phyloP scores from a whole-genome alignment of 805 yeast genomes.

The Vanderwaltozyma tropicalis region DNA sequence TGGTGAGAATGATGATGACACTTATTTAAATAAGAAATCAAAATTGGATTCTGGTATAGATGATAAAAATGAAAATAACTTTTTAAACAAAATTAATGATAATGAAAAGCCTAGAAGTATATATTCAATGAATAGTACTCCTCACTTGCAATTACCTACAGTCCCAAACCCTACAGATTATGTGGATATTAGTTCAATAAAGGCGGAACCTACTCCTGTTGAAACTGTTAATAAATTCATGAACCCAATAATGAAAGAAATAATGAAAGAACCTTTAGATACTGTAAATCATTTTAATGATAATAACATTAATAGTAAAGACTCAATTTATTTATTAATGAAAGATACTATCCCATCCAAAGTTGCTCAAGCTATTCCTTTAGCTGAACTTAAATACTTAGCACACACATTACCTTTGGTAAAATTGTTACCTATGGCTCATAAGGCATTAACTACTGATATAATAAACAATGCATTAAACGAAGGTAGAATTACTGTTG shows the following conservation, averaged over 20 bases:
- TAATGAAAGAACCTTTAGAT: conserved; percentile 9
- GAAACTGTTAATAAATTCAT: conserved; percentile 2
- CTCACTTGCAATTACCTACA: neutral
- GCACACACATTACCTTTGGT: conserved; percentile 83
- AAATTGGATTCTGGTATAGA: conserved; percentile 2
- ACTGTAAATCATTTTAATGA: conserved; percentile 23
- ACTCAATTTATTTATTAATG: conserved; percentile 36
- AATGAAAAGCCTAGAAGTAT: neutral
- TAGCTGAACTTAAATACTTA: conserved; percentile 77
- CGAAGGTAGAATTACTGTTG: conserved; percentile 85
- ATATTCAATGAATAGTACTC: neutral
- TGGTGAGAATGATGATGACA: neutral
- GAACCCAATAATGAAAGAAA: conserved; percentile 12
- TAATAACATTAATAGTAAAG: conserved; percentile 34
- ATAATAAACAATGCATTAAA: conserved; percentile 74
- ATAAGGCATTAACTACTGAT: conserved; percentile 76
- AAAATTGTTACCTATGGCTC: conserved; percentile 72
- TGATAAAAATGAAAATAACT: conserved; percentile 5
- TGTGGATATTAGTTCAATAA: neutral
- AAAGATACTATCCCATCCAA: conserved; percentile 45
- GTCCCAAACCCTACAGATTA: neutral
- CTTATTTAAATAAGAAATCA: neutral
- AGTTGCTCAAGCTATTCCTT: conserved; percentile 48
- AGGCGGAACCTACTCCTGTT: conserved; percentile 8
- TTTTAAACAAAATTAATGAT: neutral